Conservation (phyloP, 441 rosid species). For the Metrosideros polymorpha region DNA sequence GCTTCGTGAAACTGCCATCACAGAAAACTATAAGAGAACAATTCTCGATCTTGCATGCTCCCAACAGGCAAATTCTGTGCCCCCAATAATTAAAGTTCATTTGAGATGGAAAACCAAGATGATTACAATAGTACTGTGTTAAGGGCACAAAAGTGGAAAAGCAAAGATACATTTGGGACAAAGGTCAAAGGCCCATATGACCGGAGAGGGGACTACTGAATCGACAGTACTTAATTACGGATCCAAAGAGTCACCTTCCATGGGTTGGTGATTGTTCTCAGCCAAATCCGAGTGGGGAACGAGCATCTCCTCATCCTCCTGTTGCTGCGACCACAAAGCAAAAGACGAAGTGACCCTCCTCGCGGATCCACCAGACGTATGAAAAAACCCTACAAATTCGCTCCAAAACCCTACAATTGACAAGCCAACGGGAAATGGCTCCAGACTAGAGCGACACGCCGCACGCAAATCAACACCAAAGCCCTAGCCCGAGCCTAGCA, state of each 20-base stretch:
- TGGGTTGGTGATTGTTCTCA: conserved; percentile 1
- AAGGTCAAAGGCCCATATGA: background rate
- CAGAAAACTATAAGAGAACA: background rate
- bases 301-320: conserved; percentile 5
- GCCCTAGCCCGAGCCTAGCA: background rate
- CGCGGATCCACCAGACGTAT: background rate
- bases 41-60: background rate
- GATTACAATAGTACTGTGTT: background rate
- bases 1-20: background rate
- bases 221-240: background rate
- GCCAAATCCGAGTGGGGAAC: background rate
- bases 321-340: background rate
- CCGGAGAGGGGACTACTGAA: background rate
- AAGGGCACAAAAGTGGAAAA: background rate
- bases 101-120: background rate
- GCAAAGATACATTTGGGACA: background rate
- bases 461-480: background rate
- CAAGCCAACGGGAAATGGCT: background rate
- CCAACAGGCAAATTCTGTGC: background rate
- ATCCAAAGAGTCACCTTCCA: background rate
- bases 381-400: background rate
- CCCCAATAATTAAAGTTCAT: background rate
- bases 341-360: background rate
- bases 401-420: background rate
- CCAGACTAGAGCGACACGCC: background rate